phyloP scores from a whole-genome alignment of 768 basidiomycete genomes.

The Lactarius pseudohatsudake region DNA sequence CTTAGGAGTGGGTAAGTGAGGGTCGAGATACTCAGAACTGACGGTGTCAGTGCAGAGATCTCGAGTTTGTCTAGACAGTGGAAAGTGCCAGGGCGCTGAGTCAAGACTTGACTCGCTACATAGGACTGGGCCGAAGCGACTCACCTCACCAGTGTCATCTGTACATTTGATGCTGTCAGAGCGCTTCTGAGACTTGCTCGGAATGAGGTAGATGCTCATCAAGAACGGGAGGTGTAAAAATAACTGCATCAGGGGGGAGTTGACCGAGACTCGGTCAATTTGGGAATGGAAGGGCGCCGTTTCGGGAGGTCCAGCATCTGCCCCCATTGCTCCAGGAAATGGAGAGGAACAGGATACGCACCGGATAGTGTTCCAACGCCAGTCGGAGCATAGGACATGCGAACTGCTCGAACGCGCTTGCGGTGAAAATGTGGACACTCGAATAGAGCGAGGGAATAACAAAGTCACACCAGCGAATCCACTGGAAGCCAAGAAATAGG shows the following conservation, averaged over 20 bases:
- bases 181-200: conserved; percentile 19
- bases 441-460: too few relatives aligned
- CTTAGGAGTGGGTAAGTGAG: background rate
- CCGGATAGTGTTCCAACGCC: conserved; percentile 83
- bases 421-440: conserved; percentile 44
- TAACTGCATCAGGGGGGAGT: conserved; percentile 60
- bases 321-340: conserved; percentile 60
- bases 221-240: conserved; percentile 52
- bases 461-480: conserved; percentile 29
- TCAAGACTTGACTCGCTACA: background rate
- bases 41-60: conserved; percentile 18
- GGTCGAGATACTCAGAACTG: conserved; percentile 8
- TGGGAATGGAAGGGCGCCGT: conserved; percentile 40
- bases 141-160: conserved; percentile 21
- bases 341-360: conserved; percentile 70
- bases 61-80: conserved; percentile 26
- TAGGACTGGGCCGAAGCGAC: conserved; percentile 7
- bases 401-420: conserved; percentile 54
- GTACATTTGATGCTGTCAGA: conserved; percentile 7
- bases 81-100: conserved; percentile 13
- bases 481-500: background rate
- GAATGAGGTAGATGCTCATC: conserved; percentile 16
- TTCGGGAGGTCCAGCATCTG: conserved; percentile 68
- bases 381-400: conserved; percentile 60
- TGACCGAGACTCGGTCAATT: conserved; percentile 48